Base-by-base conservation (phyloP, 441 rosid genomes). In the Bocquillonia castaneifolia region DNA sequence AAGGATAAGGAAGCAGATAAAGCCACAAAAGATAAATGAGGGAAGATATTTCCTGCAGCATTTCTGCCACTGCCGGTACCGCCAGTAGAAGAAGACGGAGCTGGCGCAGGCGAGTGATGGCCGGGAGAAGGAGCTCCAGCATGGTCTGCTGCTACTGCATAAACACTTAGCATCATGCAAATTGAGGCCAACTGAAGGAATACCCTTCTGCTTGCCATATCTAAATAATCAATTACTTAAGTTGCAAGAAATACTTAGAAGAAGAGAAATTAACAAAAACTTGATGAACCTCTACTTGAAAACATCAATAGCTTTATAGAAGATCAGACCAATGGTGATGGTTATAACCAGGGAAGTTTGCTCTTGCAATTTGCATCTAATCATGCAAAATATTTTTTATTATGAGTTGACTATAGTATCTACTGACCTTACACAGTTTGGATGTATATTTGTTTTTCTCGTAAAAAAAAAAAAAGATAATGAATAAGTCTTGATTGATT, bases 1-100 rank as follows among this genome's bases (percentile, higher is more conserved):
- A 76, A 59, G 40, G 82, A 79, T 48, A 72, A 54, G 48, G 68
- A 76, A 13, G 80, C 77, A 34, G 72, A 58, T 68, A 73, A 69
- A 56, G 72, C 59, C 5, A 72, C 67, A 42, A 69, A 55, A 45
- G 67, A 59, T 72, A 75, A 39, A 59, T 74, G 73, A 64, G 82
- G 74, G 63, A 75, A 20, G 10, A 60, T 29, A 48, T 34, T 77
- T 32, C 72, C 64, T n/a, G 65, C 73, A 53, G 79, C 73, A 77
- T 62, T 77, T 0, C 71, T 32, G 44, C 9, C n/a, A n/a, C n/a
- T 45, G 28, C 58, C 58, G 12, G 17, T n/a, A 0, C 61, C 39
- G 22, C 40, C 40, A 68, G 59, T 45, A 1, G 62, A 8, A 1
- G 47, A 64, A 55, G 77, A 55, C 20, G 68, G 59, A 45, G 70